Percentiles rank a stretch among this genome's conserved stretches.
These are phyloP conservation scores for Craspedostauros australis DNA, from an alignment of 108 stramenopile genomes.

Conservation along the genomic window DNA sequence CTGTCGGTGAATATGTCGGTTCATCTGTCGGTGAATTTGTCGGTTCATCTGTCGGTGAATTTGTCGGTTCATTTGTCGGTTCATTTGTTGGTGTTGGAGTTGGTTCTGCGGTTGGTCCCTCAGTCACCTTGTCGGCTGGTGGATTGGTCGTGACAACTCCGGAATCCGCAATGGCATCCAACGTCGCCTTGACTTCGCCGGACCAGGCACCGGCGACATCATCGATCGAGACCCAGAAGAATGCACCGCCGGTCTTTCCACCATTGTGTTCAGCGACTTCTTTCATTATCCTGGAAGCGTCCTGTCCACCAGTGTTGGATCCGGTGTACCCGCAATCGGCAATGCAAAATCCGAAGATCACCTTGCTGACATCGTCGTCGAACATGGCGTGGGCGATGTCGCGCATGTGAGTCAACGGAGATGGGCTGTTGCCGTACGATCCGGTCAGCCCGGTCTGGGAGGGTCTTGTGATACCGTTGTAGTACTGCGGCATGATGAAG, in stretches of 20 bases:
- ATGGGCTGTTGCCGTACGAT: constrained; percentile 3
- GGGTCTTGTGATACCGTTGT: constrained; percentile 40
- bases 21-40: no score
- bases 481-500: constrained; percentile 47
- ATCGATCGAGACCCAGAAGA: constrained; percentile 40
- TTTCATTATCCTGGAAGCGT: constrained; percentile 23
- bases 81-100: no score
- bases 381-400: constrained; percentile 30
- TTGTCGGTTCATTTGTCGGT: no score
- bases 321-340: constrained; percentile 28
- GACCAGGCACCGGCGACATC: constrained; percentile 31
- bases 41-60: no score
- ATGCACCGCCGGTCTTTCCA: constrained; percentile 45
- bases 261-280: no score
- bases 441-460: constrained; percentile 26
- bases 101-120: no score
- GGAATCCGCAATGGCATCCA: no score
- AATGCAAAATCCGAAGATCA: constrained; percentile 50
- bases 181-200: constrained; percentile 8
- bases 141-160: no score
- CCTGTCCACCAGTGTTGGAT: constrained; percentile 16
- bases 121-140: no score
- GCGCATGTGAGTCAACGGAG: constrained; percentile 16
- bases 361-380: constrained; percentile 27
- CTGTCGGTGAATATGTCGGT: no score